Evolutionary conservation across 163 green algal genomes (phyloP), one percentile per base, ranked within the genome.

Genomic region (Prototheca cutis): DNA sequence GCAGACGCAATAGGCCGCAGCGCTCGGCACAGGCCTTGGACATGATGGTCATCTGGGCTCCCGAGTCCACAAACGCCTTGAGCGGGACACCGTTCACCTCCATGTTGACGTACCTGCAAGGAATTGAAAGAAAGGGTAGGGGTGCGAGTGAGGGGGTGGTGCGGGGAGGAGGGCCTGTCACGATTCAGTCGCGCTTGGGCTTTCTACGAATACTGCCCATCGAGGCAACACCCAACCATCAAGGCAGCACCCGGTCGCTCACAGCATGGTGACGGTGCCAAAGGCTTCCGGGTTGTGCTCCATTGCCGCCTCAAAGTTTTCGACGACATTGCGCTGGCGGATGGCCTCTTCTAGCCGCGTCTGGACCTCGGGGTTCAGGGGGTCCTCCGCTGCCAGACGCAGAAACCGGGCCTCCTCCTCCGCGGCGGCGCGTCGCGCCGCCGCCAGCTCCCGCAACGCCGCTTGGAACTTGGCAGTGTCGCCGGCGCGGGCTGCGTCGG

Each of bases 1-100:
- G 66, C 18, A 95, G 79, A 2, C 79, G 79, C 42, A 78, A 74
- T 19, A 97, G 68, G 63, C 80, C 67, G 76, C 75, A 96, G 47
- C 80, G 75, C 66, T 89, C 69, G 2, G 86, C 87, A 59, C 80
- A 87, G 4, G 57, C 55, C 30, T 40, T 18, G 48, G 34, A 73
- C 81, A 88, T 90, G 73, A 87, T 87, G 56, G 76, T 86, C 66
- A 80, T 87, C 78, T 97, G 90, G 3, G 92, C 92, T 0, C 92
- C 92, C 17, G 72, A 90, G 77, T 99, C 92, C 4, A 98, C 80
- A 66, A 99, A 97, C 0, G 89, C 86, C 68, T 93, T 87, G n/a
- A 91, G 60, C 17, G 71, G 63, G 21, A 82, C 63, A 8, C 81
- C 75, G 56, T 94, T 93, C 23, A 94, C 74, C 69, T 94, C 83